Evolutionary conservation across 73 alveolate genomes (phyloP).

Genomic region (Effrenium voratum): DNA sequence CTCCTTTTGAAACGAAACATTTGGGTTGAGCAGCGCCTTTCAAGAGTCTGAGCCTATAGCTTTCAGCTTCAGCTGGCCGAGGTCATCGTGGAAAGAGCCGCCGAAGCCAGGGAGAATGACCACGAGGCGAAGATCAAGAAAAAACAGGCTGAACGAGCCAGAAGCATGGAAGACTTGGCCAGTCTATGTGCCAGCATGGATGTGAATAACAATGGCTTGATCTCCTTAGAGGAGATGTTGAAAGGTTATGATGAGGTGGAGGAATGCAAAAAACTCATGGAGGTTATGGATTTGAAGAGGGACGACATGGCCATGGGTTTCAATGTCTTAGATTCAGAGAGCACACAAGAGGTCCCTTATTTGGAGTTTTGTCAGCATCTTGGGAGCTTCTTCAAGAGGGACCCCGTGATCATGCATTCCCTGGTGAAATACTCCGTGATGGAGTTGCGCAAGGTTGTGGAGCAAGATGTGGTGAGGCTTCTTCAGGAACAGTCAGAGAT

Average conservation of each 20-base stretch:
- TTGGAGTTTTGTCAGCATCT: slow-evolving; percentile 57
- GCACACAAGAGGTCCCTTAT: slow-evolving; percentile 12
- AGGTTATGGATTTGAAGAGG: slow-evolving; percentile 58
- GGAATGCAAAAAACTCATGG: slow-evolving; percentile 55
- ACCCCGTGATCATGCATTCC: slow-evolving; percentile 71
- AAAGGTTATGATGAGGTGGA: slow-evolving; percentile 65
- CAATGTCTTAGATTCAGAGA: slow-evolving; percentile 34
- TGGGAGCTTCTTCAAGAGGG: slow-evolving; percentile 59
- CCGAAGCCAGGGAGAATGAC: slow-evolving; percentile 93
- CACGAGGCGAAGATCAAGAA: slow-evolving; percentile 87
- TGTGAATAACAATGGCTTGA: slow-evolving; percentile 49
- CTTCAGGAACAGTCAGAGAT: slow-evolving; percentile 37
- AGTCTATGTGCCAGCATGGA: slow-evolving; percentile 70
- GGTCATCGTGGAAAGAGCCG: slow-evolving; percentile 91
- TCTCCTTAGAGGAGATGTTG: slow-evolving; percentile 33
- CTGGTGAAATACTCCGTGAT: slow-evolving; percentile 68
- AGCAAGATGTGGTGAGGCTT: neutral
- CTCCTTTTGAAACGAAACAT: too few relatives aligned
- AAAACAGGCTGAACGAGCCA: slow-evolving; percentile 27
- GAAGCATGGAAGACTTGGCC: slow-evolving; percentile 87
- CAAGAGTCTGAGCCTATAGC: neutral
- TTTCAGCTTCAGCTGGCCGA: neutral
- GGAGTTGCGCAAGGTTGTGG: slow-evolving; percentile 56
- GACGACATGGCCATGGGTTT: slow-evolving; percentile 74
- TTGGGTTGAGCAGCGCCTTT: too few relatives aligned